phyloP scores from a whole-genome alignment of 192 early-diverging fungal species.

The Backusella macrospora region DNA sequence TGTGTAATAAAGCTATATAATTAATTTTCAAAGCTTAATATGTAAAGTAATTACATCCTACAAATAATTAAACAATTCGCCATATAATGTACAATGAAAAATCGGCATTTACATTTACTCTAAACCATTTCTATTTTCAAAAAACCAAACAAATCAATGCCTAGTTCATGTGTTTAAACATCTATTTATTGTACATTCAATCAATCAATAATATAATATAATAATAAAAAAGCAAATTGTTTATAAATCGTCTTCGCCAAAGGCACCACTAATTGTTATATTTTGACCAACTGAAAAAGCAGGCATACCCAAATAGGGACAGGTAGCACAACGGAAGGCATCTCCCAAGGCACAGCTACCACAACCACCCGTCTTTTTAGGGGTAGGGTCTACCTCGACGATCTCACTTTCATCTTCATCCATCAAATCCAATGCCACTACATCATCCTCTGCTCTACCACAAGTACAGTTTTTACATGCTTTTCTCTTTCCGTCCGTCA shows the following conservation, averaged over 20 bases:
- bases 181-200: no score
- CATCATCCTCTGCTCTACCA: conserved; percentile 82
- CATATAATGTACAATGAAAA: no score
- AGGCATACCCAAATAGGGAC: conserved; percentile 98
- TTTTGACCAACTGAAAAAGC: conserved; percentile 95
- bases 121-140: no score
- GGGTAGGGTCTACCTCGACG: conserved; percentile 48
- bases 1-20: no score
- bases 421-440: conserved; percentile 39
- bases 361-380: conserved; percentile 56
- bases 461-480: conserved; percentile 99
- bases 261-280: conserved; percentile 77
- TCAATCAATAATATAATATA: no score
- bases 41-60: no score
- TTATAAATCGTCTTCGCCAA: conserved; percentile 42
- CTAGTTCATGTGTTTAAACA: no score
- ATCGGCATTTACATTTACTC: no score
- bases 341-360: conserved; percentile 90
- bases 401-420: conserved; percentile 39
- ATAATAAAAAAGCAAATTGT: no score
- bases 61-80: no score
- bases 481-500: conserved; percentile 74
- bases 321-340: conserved; percentile 94
- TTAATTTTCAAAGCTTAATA: no score
- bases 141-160: no score